Base-by-base conservation (phyloP, 1,139 yeast species). In the Hyphopichia burtonii region DNA sequence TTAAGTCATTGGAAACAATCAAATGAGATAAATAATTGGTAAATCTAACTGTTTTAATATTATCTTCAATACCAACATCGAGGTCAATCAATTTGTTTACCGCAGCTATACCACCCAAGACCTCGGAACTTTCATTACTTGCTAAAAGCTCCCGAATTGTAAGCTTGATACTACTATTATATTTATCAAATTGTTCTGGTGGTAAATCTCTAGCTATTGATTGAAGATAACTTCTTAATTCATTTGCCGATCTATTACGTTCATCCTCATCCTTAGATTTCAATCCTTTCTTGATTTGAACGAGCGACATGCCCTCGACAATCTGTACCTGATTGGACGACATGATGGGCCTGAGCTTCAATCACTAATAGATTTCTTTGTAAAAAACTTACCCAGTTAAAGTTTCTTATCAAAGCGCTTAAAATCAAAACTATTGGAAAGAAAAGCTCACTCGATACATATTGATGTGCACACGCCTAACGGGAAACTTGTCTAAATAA, bases 71-170 rank as follows among this genome's bases (percentile, higher is more conserved):
- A 1, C 80, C 77, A 9, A 78, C 66, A 56, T 87, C 93, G 54
- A 85, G 85, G 49, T 84, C 90, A 42, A 93, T 87, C 49, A 93
- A 74, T 12, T 94, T 82, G 62, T 89, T 94, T 46, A 93, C 84
- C 8, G 97, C 98, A 14, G 89, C 79, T 32, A 91, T 85, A 31
- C 97, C 98, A 10, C 98, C 98, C 33, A 91, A 74, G 48, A 87
- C 83, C 49, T 86, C 90, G 27, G 75, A 66, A 1, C 83, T 68
- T 51, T 86, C 93, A 11, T 82, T 78, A 10, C 93, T 82, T 52
- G 89, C 90, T 39, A 90, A 78, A 41, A 90, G 72, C 58, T 88
- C 96, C 61, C 89, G 91, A 25, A 93, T 88, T 47, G 86, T 81
- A 58, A 89, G 87, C 66, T 91, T 90, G 49, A 93, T 84, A 47